Percentiles rank a stretch among this genome's conserved stretches.
phyloP scores from a whole-genome alignment of 345 rosid species.

The Bruguiera parviflora region DNA sequence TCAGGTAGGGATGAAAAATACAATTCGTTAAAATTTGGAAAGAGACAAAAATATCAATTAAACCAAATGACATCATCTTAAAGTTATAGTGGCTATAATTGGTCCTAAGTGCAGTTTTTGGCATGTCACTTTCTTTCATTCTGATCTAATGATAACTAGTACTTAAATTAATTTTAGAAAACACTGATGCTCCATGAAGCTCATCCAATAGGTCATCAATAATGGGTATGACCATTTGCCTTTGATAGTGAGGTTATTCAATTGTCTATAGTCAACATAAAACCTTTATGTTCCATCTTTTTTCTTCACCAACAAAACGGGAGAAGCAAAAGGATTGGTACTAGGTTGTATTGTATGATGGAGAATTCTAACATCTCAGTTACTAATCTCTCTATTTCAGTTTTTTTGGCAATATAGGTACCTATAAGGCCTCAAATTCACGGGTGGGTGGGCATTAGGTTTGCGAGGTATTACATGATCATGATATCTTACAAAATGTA shows the following conservation, averaged over 20 bases:
- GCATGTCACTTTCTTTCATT: background rate
- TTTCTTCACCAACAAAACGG: background rate
- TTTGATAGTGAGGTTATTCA: background rate
- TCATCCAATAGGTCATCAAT: background rate
- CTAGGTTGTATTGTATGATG: background rate
- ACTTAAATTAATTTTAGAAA: background rate
- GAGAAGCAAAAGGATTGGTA: background rate
- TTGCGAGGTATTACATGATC: background rate
- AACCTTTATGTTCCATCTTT: background rate
- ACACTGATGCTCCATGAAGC: background rate
- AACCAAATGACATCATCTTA: too few relatives aligned
- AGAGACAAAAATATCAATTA: too few relatives aligned
- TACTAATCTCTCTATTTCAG: background rate
- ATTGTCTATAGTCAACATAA: background rate
- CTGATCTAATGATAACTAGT: background rate
- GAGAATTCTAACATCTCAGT: background rate
- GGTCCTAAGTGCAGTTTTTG: background rate
- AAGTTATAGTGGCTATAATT: background rate
- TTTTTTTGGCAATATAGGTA: background rate
- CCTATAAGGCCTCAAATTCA: background rate
- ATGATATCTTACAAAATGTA: background rate
- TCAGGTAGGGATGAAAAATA: too few relatives aligned
- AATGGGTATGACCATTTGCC: background rate
- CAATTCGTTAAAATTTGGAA: too few relatives aligned
- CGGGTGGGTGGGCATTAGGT: background rate